phyloP scores from a whole-genome alignment of 768 basidiomycete genomes.

The Imleria badia region DNA sequence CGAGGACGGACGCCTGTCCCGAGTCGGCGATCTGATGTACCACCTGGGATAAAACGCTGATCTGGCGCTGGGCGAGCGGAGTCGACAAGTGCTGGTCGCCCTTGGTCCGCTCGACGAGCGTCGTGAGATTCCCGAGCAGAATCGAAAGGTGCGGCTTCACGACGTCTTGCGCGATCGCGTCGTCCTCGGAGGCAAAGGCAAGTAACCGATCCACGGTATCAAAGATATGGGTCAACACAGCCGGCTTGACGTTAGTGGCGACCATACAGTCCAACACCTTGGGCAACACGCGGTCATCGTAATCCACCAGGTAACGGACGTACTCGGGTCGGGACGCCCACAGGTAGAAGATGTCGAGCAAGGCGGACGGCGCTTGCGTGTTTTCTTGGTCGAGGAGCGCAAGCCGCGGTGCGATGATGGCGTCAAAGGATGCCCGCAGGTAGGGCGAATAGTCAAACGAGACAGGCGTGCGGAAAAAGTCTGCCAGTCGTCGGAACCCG shows the following conservation, averaged over 20 bases:
- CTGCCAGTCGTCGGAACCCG: conserved; percentile 81
- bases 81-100: conserved; percentile 49
- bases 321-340: conserved; percentile 67
- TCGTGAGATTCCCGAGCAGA: conserved; percentile 71
- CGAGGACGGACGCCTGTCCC: conserved; percentile 68
- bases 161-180: conserved; percentile 47
- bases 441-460: conserved; percentile 75
- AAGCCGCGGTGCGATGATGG: conserved; percentile 83
- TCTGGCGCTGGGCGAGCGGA: conserved; percentile 77
- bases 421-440: conserved; percentile 61
- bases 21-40: conserved; percentile 71
- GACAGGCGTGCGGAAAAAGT: conserved; percentile 80
- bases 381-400: conserved; percentile 76
- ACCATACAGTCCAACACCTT: conserved; percentile 81
- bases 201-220: conserved; percentile 81
- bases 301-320: conserved; percentile 63
- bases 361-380: conserved; percentile 85
- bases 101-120: conserved; percentile 63
- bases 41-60: conserved; percentile 75
- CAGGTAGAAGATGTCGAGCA: conserved; percentile 79
- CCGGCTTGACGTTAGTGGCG: conserved; percentile 82
- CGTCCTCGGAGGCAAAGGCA: conserved; percentile 50
- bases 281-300: conserved; percentile 66
- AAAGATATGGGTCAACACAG: conserved; percentile 76
- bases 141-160: conserved; percentile 69